Percentiles rank a stretch among this genome's conserved stretches.
Conservation (phyloP, 208 protist species). For the Phytomonas sp. region DNA sequence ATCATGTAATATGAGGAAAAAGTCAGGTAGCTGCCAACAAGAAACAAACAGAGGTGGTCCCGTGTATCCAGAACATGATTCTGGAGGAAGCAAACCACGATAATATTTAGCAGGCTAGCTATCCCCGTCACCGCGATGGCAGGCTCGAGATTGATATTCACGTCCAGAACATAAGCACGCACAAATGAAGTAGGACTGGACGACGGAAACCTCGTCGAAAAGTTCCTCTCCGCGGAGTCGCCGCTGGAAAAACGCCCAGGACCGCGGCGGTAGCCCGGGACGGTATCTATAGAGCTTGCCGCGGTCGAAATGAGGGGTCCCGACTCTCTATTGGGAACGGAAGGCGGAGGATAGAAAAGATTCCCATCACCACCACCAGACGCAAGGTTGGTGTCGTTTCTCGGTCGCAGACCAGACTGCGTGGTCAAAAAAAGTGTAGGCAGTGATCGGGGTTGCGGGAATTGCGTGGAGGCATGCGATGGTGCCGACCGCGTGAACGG, state of each 20-base stretch:
- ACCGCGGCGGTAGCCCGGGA: not conserved
- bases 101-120: conserved; percentile 54
- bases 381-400: not conserved
- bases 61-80: conserved; percentile 78
- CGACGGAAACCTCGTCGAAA: conserved; percentile 25
- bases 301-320: not conserved
- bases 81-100: conserved; percentile 69
- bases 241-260: not conserved
- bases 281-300: not conserved
- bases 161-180: conserved; percentile 74
- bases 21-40: conserved; percentile 81
- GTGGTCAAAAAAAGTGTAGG: not conserved
- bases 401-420: not conserved
- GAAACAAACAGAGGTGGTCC: conserved; percentile 82
- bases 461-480: not conserved
- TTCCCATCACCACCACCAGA: not conserved
- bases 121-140: conserved; percentile 60
- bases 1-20: conserved; percentile 85
- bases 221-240: not conserved
- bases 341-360: not conserved
- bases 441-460: not conserved
- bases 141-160: conserved; percentile 52
- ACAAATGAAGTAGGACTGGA: conserved; percentile 82
- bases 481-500: not conserved
- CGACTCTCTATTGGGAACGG: not conserved